Percentiles rank a stretch among this genome's conserved stretches.
Conservation (phyloP, 2,329 filamentous ascomycete species). For the Ascomycota sp. region DNA sequence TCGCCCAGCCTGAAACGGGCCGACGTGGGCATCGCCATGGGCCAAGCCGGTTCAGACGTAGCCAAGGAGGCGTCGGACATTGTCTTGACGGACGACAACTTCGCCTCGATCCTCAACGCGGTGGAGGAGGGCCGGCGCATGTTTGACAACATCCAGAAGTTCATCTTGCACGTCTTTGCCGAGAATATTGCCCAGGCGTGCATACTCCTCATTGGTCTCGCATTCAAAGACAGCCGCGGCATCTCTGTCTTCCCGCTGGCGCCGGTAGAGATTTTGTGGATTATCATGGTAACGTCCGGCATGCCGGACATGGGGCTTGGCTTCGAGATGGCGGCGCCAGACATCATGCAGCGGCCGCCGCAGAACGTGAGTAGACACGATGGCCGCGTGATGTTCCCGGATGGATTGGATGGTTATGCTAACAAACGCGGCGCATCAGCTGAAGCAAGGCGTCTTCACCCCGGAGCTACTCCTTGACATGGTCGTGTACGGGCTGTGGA, state of each 20-base stretch:
- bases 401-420: background rate
- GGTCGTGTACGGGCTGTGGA: constrained; percentile 46
- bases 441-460: constrained; percentile 39
- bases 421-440: constrained; percentile 6
- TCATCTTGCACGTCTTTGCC: constrained; percentile 44
- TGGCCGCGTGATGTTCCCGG: background rate
- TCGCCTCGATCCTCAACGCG: constrained; percentile 48
- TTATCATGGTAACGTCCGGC: constrained; percentile 59
- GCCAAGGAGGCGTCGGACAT: constrained; percentile 49
- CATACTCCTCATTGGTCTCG: constrained; percentile 47
- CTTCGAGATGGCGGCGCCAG: constrained; percentile 46
- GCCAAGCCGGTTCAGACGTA: constrained; percentile 45
- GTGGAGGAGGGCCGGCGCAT: constrained; percentile 52
- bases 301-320: constrained; percentile 59
- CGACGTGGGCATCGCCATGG: constrained; percentile 56
- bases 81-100: constrained; percentile 54
- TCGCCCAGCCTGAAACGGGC: constrained; percentile 45
- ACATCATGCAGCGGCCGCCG: constrained; percentile 50
- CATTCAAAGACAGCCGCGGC: constrained; percentile 42
- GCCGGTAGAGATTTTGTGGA: constrained; percentile 59
- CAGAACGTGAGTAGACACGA: constrained; percentile 26
- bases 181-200: constrained; percentile 51
- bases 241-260: constrained; percentile 52
- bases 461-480: constrained; percentile 44
- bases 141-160: constrained; percentile 58